Evolutionary conservation across 805 yeast genomes (phyloP).

Genomic region (Candida fluviatilis): DNA sequence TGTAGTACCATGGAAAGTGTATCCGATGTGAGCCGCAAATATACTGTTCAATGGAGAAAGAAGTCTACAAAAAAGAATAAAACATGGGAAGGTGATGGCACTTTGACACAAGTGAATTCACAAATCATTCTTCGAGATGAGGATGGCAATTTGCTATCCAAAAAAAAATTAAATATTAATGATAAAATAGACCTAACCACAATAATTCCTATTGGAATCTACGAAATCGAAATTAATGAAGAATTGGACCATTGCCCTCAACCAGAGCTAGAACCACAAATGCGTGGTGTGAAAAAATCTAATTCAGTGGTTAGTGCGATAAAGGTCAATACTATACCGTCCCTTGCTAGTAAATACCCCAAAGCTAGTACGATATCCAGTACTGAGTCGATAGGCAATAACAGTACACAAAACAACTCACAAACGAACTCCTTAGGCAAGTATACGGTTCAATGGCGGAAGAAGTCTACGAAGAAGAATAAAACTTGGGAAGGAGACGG

Average conservation of each 20-base stretch:
- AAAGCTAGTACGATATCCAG: too few relatives aligned
- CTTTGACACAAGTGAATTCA: conserved; percentile 26
- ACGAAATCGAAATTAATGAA: conserved; percentile 61
- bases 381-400: too few relatives aligned
- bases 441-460: conserved; percentile 59
- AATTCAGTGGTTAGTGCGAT: too few relatives aligned
- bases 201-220: conserved; percentile 48
- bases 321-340: too few relatives aligned
- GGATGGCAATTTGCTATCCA: conserved; percentile 18
- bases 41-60: conserved; percentile 63
- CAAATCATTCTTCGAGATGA: conserved; percentile 24
- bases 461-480: conserved; percentile 69
- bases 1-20: not conserved
- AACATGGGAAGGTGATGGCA: conserved; percentile 95
- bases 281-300: too few relatives aligned
- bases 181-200: conserved; percentile 4
- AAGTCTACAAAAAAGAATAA: conserved; percentile 73
- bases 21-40: conserved; percentile 5
- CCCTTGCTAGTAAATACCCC: too few relatives aligned
- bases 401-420: not conserved
- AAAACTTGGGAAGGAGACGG: conserved; percentile 98
- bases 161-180: conserved; percentile 10
- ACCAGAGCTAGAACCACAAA: not conserved
- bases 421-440: not conserved
- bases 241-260: conserved; percentile 20